Evolutionary conservation across 163 green algal species (phyloP).

Genomic region (Coccomyxa subellipsoidea): DNA sequence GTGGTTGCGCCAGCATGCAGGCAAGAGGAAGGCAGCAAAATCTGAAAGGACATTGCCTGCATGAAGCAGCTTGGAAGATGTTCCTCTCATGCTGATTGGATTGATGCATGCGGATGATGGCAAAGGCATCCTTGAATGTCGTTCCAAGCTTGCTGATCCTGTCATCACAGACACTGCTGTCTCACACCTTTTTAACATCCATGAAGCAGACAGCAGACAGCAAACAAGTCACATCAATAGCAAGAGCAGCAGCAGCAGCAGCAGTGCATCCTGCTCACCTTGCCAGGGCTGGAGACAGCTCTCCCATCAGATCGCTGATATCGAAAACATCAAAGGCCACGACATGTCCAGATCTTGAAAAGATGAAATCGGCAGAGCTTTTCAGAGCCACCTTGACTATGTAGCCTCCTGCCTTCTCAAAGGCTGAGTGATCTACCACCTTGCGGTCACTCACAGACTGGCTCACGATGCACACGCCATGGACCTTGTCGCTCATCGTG

Average conservation of each 20-base stretch:
- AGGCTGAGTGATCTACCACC: neutral
- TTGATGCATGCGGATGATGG: neutral
- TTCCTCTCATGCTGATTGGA: neutral
- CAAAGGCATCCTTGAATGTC: neutral
- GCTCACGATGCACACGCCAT: neutral
- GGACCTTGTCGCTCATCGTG: neutral
- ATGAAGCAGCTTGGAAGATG: neutral
- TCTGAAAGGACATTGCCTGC: neutral
- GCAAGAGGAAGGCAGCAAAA: too few species aligned
- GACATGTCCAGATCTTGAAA: neutral
- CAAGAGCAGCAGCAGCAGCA: neutral
- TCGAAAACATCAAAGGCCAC: neutral
- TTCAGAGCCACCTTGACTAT: neutral
- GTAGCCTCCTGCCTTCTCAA: neutral
- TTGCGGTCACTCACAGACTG: neutral
- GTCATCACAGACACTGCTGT: too few species aligned
- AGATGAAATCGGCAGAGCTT: neutral
- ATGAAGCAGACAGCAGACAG: neutral
- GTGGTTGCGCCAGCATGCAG: too few species aligned
- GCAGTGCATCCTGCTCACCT: neutral
- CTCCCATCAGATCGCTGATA: neutral
- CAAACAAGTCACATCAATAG: neutral
- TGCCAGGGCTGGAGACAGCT: neutral
- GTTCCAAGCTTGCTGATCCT: neutral
- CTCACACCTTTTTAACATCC: too few species aligned